Conservation (phyloP, 495 filamentous ascomycete species). For the Halenospora varia region DNA sequence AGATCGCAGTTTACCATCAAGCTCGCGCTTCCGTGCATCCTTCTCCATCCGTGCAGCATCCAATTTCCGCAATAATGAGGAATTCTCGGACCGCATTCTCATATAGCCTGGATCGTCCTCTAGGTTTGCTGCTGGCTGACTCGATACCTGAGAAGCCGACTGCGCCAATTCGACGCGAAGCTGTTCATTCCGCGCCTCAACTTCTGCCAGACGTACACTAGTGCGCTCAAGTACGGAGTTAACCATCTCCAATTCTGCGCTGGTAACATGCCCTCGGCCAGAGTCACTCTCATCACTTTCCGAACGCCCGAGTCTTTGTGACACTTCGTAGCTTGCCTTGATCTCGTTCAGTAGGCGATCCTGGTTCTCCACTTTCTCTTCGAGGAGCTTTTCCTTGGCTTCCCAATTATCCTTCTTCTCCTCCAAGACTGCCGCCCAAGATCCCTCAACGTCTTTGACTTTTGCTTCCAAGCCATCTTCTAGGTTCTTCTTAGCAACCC, state of each 20-base stretch:
- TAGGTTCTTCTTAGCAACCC: slow-evolving; percentile 62
- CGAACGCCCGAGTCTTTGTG: slow-evolving; percentile 75
- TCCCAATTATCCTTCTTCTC: slow-evolving; percentile 98
- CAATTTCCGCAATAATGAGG: slow-evolving; percentile 78
- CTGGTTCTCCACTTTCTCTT: slow-evolving; percentile 92
- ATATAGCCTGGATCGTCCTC: slow-evolving; percentile 89
- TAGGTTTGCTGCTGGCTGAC: slow-evolving; percentile 47
- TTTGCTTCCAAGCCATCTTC: slow-evolving; percentile 72
- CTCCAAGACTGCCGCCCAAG: slow-evolving; percentile 86
- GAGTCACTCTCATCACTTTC: slow-evolving; percentile 52
- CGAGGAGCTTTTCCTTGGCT: slow-evolving; percentile 85
- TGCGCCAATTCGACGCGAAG: slow-evolving; percentile 86
- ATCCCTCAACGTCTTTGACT: slow-evolving; percentile 81
- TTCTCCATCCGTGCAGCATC: slow-evolving; percentile 79
- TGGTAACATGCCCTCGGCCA: slow-evolving; percentile 58
- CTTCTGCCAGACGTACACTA: slow-evolving; percentile 79
- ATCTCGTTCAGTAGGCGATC: slow-evolving; percentile 89
- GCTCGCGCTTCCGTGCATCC: slow-evolving; percentile 67
- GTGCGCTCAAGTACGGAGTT: slow-evolving; percentile 88
- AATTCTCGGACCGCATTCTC: slow-evolving; percentile 87
- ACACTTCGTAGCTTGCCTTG: slow-evolving; percentile 96
- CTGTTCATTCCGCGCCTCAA: slow-evolving; percentile 93
- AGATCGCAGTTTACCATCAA: slow-evolving; percentile 65
- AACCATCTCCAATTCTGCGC: slow-evolving; percentile 90
- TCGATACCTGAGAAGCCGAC: slow-evolving; percentile 68